Evolutionary conservation across 2,329 filamentous ascomycete species (phyloP).

Genomic region (Penicillium sp.): DNA sequence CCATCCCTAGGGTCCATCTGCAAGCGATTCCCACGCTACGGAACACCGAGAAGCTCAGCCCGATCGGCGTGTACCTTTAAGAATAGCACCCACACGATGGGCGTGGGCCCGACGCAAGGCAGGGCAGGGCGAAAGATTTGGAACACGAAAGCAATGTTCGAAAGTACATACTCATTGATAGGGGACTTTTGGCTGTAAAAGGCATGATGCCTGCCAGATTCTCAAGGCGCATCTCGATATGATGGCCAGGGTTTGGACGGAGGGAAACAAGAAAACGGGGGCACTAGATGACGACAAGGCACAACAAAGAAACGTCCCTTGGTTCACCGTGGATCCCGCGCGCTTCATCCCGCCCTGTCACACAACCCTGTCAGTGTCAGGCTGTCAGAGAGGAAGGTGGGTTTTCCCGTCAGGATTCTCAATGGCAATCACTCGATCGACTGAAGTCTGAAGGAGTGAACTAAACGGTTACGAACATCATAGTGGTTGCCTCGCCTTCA

Average conservation of each 20-base stretch:
- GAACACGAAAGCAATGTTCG: constrained; percentile 2
- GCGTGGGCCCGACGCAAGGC: constrained; percentile 19
- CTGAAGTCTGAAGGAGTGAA: neutral
- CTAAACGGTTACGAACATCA: neutral
- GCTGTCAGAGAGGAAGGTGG: neutral
- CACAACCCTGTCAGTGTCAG: neutral
- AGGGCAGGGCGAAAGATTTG: constrained; percentile 14
- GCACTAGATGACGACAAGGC: neutral
- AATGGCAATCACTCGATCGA: neutral
- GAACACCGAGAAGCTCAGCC: constrained; percentile 20
- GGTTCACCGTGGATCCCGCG: constrained; percentile 19
- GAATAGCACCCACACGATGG: constrained; percentile 25
- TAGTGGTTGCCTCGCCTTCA: neutral
- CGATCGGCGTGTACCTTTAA: constrained; percentile 20
- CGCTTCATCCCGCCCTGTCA: constrained; percentile 14
- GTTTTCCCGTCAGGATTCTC: neutral
- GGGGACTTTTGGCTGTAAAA: neutral
- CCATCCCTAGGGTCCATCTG: constrained; percentile 7
- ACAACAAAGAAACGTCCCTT: constrained; percentile 11
- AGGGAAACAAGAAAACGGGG: neutral
- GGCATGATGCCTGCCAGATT: constrained; percentile 10
- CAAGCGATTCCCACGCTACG: constrained; percentile 5
- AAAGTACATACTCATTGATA: neutral
- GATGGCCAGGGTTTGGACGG: constrained; percentile 1
- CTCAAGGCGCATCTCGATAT: neutral